Evolutionary conservation across 768 basidiomycete genomes (phyloP).

Genomic region (Mrakia gelida): DNA sequence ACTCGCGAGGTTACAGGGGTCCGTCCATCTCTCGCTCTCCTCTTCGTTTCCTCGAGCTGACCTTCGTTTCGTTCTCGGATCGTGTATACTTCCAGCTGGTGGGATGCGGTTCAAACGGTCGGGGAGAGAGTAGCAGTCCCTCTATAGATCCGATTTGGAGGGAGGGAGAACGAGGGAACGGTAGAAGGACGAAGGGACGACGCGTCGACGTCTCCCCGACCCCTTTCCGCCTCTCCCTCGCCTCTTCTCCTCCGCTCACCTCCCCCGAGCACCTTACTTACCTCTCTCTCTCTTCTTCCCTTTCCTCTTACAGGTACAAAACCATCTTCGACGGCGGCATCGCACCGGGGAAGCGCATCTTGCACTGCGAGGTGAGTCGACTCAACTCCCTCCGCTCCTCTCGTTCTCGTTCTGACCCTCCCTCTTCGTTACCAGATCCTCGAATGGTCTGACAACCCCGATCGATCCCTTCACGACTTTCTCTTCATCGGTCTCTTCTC

Average conservation of each 20-base stretch:
- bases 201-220: neutral
- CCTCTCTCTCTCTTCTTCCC: neutral
- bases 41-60: neutral
- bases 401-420: neutral
- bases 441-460: constrained; percentile 4
- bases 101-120: too few relatives aligned
- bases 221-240: neutral
- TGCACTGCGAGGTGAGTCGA: constrained; percentile 7
- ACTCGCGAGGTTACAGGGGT: neutral
- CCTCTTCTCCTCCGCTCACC: neutral
- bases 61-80: too few relatives aligned
- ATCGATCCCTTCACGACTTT: neutral
- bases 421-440: neutral
- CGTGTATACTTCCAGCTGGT: too few relatives aligned
- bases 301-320: neutral
- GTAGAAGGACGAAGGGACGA: neutral
- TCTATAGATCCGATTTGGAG: too few relatives aligned
- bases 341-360: neutral
- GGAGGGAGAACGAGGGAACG: neutral
- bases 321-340: constrained; percentile 15
- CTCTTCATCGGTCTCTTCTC: constrained; percentile 17
- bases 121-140: too few relatives aligned
- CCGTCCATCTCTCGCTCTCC: neutral
- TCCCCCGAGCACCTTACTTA: neutral
- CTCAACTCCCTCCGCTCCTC: neutral